These are phyloP conservation scores for Salix exigua DNA, from an alignment of 345 rosid genomes.

Conservation along the genomic window DNA sequence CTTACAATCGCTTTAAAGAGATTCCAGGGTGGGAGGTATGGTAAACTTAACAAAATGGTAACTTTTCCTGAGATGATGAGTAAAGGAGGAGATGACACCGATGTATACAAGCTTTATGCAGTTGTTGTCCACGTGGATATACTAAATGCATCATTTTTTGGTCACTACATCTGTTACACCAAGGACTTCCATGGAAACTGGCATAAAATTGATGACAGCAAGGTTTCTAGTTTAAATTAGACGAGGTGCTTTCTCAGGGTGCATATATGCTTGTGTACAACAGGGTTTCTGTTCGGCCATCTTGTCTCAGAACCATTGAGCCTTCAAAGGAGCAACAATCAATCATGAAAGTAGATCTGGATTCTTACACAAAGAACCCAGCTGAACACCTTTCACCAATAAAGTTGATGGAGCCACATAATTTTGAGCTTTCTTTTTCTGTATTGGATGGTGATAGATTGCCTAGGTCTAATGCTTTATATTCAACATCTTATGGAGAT, in stretches of 20 bases:
- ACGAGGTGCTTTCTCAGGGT: slow-evolving; percentile 85
- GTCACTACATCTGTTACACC: slow-evolving; percentile 87
- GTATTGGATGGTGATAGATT: too few relatives aligned
- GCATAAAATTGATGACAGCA: slow-evolving; percentile 80
- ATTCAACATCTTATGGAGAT: too few relatives aligned
- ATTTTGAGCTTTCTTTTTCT: too few relatives aligned
- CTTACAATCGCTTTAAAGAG: slow-evolving; percentile 93
- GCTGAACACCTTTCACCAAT: too few relatives aligned
- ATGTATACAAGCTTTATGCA: slow-evolving; percentile 78
- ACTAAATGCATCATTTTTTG: slow-evolving; percentile 95
- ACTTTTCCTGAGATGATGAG: slow-evolving; percentile 82
- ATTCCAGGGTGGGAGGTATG: slow-evolving; percentile 95
- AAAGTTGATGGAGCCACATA: too few relatives aligned
- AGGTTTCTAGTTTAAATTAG: slow-evolving; percentile 63
- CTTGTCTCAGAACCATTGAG: too few relatives aligned
- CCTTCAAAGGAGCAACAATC: too few relatives aligned
- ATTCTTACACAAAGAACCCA: too few relatives aligned
- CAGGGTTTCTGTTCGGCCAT: slow-evolving; percentile 34
- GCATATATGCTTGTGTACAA: slow-evolving; percentile 94
- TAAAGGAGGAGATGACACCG: slow-evolving; percentile 60
- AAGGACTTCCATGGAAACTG: slow-evolving; percentile 80
- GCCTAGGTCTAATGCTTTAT: too few relatives aligned
- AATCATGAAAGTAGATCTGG: too few relatives aligned
- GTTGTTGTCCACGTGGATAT: slow-evolving; percentile 95
- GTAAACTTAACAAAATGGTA: slow-evolving; percentile 92